These are phyloP conservation scores for Xylaria scruposa DNA, from an alignment of 495 filamentous ascomycete species.

Conservation along the genomic window DNA sequence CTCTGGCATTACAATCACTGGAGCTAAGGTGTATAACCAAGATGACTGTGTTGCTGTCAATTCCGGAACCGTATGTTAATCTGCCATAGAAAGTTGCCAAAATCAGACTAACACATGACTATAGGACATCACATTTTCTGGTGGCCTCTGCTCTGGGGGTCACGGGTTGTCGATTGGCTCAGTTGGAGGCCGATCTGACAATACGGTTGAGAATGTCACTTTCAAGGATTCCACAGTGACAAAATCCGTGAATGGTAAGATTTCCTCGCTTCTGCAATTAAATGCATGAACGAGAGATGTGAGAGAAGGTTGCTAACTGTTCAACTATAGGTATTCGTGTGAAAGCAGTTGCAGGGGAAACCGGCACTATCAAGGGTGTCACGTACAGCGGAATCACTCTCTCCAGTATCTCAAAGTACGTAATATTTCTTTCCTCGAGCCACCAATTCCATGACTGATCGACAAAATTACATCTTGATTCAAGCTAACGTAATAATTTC, in stretches of 20 bases:
- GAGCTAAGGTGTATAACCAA: slow-evolving; percentile 65
- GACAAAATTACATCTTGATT: background rate
- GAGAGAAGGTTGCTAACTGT: background rate
- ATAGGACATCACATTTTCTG: slow-evolving; percentile 58
- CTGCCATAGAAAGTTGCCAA: background rate
- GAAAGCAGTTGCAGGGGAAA: background rate
- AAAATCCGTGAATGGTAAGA: slow-evolving; percentile 21
- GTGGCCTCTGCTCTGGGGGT: slow-evolving; percentile 62
- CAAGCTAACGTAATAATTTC: slow-evolving; percentile 46
- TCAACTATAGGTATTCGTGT: slow-evolving; percentile 2
- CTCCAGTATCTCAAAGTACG: background rate
- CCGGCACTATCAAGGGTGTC: background rate
- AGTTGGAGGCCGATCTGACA: slow-evolving; percentile 67
- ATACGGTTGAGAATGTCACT: slow-evolving; percentile 64
- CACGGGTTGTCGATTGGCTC: slow-evolving; percentile 76
- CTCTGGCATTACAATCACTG: slow-evolving; percentile 58
- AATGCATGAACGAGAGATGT: background rate
- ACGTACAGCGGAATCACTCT: slow-evolving; percentile 18
- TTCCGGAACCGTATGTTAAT: slow-evolving; percentile 53
- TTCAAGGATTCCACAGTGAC: slow-evolving; percentile 65
- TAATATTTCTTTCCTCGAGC: background rate
- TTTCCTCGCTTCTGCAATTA: background rate
- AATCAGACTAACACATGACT: background rate
- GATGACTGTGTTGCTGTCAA: slow-evolving; percentile 71
- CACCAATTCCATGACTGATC: background rate